Evolutionary conservation across 2,329 filamentous ascomycete genomes (phyloP), one percentile per base, ranked within the genome.

Genomic region (Xylariaceae sp.): DNA sequence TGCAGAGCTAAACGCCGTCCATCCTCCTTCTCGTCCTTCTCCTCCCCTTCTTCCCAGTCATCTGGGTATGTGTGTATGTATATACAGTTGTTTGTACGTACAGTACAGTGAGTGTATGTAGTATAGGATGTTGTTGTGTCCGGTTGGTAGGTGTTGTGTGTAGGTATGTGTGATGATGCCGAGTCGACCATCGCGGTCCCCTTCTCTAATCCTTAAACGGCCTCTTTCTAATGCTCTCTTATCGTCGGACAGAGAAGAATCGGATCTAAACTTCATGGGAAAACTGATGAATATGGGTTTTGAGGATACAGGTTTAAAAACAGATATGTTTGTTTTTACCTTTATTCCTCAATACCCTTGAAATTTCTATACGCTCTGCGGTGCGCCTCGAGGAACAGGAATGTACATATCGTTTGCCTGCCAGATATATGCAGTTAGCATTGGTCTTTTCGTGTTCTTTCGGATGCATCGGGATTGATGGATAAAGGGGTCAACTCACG

Each of bases 331-430:
- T 45, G 47, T 5, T 11, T 17, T 9, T 10, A 41, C 10, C 13
- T 15, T 62, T 63, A 51, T 17, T 74, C 65, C 44, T 76, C 75
- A 47, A 78, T 63, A 17, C 75, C 79, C 63, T 78, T 76, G 55
- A 84, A 62, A 63, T 78, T 79, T 72, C 82, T 81, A 75, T 91
- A 95, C 30, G 86, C 73, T 74, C 88, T 90, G 77, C 92, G 91
- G 74, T 96, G 91, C 73, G 90, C 86, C 73, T 96, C 91, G 70
- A 96, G 73, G 73, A 94, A 92, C 69, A 96, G 72, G 73, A 96
- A 92, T 41, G 90, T 96, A 67, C 88, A 88, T 61, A 96, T 89
- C 6, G 90, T 96, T 77, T 96, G 91, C 41, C 82, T 85, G 53
- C 53, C 63, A 59, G 9, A 5, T 30, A 30, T 4, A 10, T 13